Conservation (phyloP, 306 rosid genomes). For the Glycine latifolia region DNA sequence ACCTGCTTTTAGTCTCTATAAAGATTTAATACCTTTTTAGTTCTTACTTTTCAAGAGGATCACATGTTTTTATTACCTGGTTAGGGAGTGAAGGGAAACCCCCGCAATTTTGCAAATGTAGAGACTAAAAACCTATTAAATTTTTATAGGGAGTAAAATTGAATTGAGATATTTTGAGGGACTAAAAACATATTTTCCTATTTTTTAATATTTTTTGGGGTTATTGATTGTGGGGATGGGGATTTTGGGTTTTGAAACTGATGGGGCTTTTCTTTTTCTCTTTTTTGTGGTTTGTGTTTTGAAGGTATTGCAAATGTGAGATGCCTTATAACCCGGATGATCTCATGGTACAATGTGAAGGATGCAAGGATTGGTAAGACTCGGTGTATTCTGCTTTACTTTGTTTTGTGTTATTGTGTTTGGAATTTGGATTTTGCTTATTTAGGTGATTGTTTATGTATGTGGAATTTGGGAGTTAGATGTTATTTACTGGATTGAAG, state of each 20-base stretch:
- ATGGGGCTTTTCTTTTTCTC: background rate
- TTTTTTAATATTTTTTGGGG: background rate
- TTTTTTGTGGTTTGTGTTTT: constrained; percentile 41
- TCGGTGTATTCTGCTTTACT: constrained; percentile 42
- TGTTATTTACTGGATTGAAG: constrained; percentile 16
- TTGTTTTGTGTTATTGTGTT: background rate
- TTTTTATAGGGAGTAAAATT: background rate
- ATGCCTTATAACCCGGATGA: constrained; percentile 92
- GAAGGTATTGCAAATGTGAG: constrained; percentile 86
- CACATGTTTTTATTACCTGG: background rate
- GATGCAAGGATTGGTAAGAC: constrained; percentile 81
- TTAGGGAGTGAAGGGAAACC: too few relatives aligned
- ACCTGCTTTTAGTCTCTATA: background rate
- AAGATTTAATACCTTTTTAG: background rate
- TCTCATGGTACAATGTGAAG: constrained; percentile 90
- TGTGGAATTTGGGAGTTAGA: background rate
- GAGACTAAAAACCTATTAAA: too few relatives aligned
- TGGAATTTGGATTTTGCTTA: background rate
- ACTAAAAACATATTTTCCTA: background rate
- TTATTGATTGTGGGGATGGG: background rate
- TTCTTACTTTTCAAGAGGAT: background rate
- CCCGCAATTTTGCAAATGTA: background rate
- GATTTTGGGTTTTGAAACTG: constrained; percentile 11
- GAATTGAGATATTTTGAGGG: background rate
- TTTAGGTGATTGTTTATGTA: background rate